phyloP scores from a whole-genome alignment of 1,284 basidiomycete species.

The Meripilus lineatus region DNA sequence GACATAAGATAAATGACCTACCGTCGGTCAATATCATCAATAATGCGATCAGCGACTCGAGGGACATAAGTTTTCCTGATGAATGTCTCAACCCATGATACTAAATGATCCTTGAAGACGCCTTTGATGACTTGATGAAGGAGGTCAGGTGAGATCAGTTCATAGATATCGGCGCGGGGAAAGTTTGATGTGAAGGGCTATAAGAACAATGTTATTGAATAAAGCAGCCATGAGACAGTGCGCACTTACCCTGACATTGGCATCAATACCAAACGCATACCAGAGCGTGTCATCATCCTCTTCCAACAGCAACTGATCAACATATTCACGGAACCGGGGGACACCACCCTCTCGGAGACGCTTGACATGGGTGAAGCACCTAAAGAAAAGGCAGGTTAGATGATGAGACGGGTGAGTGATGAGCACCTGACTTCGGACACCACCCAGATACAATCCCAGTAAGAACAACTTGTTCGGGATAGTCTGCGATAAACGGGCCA shows the following conservation, averaged over 20 bases:
- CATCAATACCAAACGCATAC: conserved; percentile 6
- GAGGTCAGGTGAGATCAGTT: conserved; percentile 7
- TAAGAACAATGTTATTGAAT: not conserved
- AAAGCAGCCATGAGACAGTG: not conserved
- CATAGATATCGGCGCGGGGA: conserved; percentile 13
- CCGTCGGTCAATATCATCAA: conserved; percentile 16
- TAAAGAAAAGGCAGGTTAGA: not conserved
- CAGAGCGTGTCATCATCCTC: not conserved
- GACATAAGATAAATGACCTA: not conserved
- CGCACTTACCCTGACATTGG: conserved; percentile 4
- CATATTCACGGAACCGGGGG: not conserved
- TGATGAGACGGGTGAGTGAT: not conserved
- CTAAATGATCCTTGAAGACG: conserved; percentile 23
- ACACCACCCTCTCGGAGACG: not conserved
- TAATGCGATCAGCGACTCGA: not conserved
- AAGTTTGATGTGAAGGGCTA: conserved; percentile 15
- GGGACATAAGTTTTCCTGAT: conserved; percentile 14
- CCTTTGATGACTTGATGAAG: conserved; percentile 13
- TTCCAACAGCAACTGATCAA: not conserved
- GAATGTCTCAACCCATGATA: conserved; percentile 22
- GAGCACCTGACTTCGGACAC: conserved; percentile 21
- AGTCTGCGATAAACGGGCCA: conserved; percentile 26
- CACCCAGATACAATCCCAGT: conserved; percentile 23
- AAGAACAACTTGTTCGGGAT: conserved; percentile 24
- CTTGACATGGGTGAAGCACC: conserved; percentile 6